Conservation (phyloP, 2,329 filamentous ascomycete species). For the Paecilomyces niveus region DNA sequence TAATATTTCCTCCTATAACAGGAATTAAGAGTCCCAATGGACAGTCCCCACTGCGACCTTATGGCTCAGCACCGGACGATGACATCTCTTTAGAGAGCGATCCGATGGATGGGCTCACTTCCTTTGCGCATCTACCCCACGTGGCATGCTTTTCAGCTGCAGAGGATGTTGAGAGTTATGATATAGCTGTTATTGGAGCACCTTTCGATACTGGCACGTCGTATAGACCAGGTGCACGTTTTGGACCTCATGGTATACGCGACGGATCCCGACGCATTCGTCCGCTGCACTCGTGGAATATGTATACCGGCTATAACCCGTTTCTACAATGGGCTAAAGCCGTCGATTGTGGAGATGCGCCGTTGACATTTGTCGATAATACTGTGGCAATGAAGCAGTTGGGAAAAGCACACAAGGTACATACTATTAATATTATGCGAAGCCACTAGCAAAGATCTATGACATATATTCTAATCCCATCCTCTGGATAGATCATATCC, state of each 20-base stretch:
- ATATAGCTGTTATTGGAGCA: conserved; percentile 1
- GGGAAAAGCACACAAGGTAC: conserved; percentile 42
- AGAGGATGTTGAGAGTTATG: neutral
- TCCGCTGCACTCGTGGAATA: conserved; percentile 27
- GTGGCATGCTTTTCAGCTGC: neutral
- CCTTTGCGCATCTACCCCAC: conserved; percentile 2
- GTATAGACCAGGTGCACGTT: conserved; percentile 29
- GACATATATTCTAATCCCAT: conserved; percentile 2
- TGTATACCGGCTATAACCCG: conserved; percentile 35
- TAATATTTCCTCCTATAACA: neutral
- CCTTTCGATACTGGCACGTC: conserved; percentile 2
- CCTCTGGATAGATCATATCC: conserved; percentile 7
- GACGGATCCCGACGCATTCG: conserved; percentile 22
- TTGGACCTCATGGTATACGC: conserved; percentile 27
- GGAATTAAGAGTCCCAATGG: neutral
- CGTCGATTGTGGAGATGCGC: conserved; percentile 46
- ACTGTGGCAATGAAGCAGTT: conserved; percentile 43
- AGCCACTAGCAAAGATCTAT: too few species aligned
- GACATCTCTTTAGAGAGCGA: neutral
- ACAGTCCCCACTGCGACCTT: neutral
- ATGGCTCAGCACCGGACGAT: neutral
- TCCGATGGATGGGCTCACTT: conserved; percentile 9
- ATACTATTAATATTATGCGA: too few species aligned
- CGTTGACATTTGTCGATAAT: conserved; percentile 42
- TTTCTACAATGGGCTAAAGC: conserved; percentile 40